phyloP scores from a whole-genome alignment of 2,329 filamentous ascomycete species.

The Metarhizium brunneum region DNA sequence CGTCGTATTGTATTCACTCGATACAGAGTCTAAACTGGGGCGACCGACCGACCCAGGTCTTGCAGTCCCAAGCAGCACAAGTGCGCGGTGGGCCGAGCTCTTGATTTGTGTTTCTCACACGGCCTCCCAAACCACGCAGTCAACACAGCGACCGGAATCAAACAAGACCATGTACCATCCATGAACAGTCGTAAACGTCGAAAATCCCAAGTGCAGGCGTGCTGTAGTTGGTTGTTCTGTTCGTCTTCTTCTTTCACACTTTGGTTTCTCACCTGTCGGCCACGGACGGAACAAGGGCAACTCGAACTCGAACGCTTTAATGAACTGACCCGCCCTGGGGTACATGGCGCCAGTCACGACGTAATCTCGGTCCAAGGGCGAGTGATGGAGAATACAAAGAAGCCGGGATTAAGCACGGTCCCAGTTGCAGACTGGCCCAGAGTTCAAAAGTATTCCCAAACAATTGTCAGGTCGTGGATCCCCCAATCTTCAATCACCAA shows the following conservation, averaged over 20 bases:
- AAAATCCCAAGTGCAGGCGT: too few species aligned
- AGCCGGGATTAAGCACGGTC: not conserved
- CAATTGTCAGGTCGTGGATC: not conserved
- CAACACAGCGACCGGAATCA: too few species aligned
- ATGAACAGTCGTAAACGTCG: too few species aligned
- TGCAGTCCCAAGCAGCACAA: not conserved
- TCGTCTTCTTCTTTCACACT: not conserved
- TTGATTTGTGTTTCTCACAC: too few species aligned
- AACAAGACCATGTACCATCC: too few species aligned
- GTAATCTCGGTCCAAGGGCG: not conserved
- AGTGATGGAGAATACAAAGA: not conserved
- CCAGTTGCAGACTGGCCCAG: not conserved
- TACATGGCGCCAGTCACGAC: not conserved
- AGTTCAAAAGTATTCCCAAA: not conserved
- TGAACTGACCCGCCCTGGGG: slow-evolving; percentile 5
- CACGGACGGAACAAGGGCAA: not conserved
- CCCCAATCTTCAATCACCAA: not conserved
- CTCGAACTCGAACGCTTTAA: slow-evolving; percentile 1
- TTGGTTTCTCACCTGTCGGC: not conserved
- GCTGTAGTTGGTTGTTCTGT: too few species aligned
- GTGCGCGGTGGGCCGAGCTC: too few species aligned
- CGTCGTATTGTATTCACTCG: not conserved
- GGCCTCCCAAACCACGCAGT: too few species aligned
- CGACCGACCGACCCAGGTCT: not conserved
- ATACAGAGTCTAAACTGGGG: not conserved